Evolutionary conservation across 2,329 filamentous ascomycete genomes (phyloP).

Genomic region (Cadophora malorum): DNA sequence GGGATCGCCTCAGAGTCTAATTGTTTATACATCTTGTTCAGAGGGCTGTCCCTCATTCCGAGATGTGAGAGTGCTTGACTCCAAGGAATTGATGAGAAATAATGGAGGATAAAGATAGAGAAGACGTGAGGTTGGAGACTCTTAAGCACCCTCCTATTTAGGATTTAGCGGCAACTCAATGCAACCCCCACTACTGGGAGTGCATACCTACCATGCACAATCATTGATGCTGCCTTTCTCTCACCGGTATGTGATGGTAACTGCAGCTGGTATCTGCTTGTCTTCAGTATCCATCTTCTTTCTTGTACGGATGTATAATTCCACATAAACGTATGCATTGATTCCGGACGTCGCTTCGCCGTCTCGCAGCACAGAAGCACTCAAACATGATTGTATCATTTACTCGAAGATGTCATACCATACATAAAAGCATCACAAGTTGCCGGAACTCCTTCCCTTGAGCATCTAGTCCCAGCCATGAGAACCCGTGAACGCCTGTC

Average conservation of each 20-base stretch:
- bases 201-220: not conserved
- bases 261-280: not conserved
- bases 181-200: not conserved
- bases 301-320: not conserved
- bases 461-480: not conserved
- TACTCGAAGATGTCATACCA: too few species aligned
- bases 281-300: not conserved
- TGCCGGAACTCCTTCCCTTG: not conserved
- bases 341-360: not conserved
- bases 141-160: conserved; percentile 4
- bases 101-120: conserved; percentile 1
- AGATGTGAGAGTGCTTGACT: not conserved
- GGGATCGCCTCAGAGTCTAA: not conserved
- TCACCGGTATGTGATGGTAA: not conserved
- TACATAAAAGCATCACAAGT: not conserved
- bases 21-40: conserved; percentile 19
- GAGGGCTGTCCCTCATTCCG: not conserved
- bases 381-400: not conserved
- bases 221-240: not conserved
- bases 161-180: not conserved
- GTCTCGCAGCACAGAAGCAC: not conserved
- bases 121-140: not conserved
- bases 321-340: not conserved
- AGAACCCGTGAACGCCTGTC: not conserved
- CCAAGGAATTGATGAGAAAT: not conserved